Percentiles rank a stretch among this genome's conserved stretches.
Evolutionary conservation across 2,329 filamentous ascomycete species (phyloP).

Genomic region (Ophiostoma ips): DNA sequence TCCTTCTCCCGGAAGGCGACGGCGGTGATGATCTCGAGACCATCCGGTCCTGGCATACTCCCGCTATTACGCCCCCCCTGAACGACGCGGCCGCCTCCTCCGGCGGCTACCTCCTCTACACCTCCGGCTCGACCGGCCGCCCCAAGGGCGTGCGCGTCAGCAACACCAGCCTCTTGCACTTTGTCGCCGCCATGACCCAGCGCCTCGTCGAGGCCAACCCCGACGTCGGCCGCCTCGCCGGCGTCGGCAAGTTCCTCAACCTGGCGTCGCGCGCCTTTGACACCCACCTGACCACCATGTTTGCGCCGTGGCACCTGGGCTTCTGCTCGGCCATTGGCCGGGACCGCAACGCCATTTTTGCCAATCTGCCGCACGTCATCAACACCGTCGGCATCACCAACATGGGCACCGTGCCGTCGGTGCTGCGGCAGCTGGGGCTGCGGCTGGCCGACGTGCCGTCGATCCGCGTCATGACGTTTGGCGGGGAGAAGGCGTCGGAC

Average conservation of each 20-base stretch:
- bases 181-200: slow-evolving; percentile 12
- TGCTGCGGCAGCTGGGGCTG: slow-evolving; percentile 36
- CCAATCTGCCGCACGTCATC: slow-evolving; percentile 27
- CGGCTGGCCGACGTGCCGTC: slow-evolving; percentile 44
- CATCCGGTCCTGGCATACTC: slow-evolving; percentile 11
- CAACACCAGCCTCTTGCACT: slow-evolving; percentile 33
- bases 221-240: slow-evolving; percentile 12
- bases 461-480: slow-evolving; percentile 51
- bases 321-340: slow-evolving; percentile 11
- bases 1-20: too few relatives aligned
- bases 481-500: slow-evolving; percentile 50
- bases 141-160: slow-evolving; percentile 46
- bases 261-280: slow-evolving; percentile 17
- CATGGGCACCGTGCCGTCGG: slow-evolving; percentile 50
- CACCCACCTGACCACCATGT: slow-evolving; percentile 16
- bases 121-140: slow-evolving; percentile 6
- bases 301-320: slow-evolving; percentile 14
- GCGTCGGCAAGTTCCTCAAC: slow-evolving; percentile 16
- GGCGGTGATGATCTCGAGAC: neutral
- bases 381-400: slow-evolving; percentile 43
- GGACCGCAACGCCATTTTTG: slow-evolving; percentile 12
- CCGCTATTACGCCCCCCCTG: too few relatives aligned
- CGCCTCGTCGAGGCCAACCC: slow-evolving; percentile 11
- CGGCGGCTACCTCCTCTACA: too few relatives aligned
- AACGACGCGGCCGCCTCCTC: too few relatives aligned